phyloP scores from a whole-genome alignment of 441 rosid genomes.

The Melastoma candidum region DNA sequence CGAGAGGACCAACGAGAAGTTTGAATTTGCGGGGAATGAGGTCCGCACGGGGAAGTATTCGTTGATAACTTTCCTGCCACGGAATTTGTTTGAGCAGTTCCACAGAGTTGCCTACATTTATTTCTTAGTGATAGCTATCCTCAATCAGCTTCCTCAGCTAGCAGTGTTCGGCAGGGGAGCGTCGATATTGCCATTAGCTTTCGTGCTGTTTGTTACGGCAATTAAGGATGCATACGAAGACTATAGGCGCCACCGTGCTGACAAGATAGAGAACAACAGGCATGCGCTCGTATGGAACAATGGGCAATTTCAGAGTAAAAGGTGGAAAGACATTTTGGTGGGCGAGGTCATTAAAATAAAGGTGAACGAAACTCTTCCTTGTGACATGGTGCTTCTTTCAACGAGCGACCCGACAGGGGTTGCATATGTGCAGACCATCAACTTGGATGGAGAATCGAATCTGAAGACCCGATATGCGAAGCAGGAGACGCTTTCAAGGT shows the following conservation, averaged over 20 bases:
- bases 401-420: constrained; percentile 95
- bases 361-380: constrained; percentile 73
- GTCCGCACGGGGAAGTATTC: constrained; percentile 71
- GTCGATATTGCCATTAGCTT: constrained; percentile 79
- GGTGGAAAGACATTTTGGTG: constrained; percentile 67
- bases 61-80: constrained; percentile 70
- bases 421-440: constrained; percentile 91
- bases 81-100: constrained; percentile 90
- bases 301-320: constrained; percentile 51
- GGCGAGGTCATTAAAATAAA: constrained; percentile 71
- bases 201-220: constrained; percentile 82
- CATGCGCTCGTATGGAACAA: constrained; percentile 46
- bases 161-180: constrained; percentile 94
- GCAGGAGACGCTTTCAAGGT: constrained; percentile 76
- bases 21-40: constrained; percentile 67
- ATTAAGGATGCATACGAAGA: constrained; percentile 94
- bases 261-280: constrained; percentile 83
- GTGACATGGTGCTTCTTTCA: constrained; percentile 82
- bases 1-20: constrained; percentile 54
- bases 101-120: constrained; percentile 94
- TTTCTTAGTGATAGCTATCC: constrained; percentile 84
- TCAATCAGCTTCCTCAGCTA: constrained; percentile 96
- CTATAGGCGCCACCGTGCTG: constrained; percentile 75
- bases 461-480: constrained; percentile 95
- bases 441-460: constrained; percentile 94